Evolutionary conservation across 2,329 filamentous ascomycete genomes (phyloP).

Genomic region (Diplodia mutila): DNA sequence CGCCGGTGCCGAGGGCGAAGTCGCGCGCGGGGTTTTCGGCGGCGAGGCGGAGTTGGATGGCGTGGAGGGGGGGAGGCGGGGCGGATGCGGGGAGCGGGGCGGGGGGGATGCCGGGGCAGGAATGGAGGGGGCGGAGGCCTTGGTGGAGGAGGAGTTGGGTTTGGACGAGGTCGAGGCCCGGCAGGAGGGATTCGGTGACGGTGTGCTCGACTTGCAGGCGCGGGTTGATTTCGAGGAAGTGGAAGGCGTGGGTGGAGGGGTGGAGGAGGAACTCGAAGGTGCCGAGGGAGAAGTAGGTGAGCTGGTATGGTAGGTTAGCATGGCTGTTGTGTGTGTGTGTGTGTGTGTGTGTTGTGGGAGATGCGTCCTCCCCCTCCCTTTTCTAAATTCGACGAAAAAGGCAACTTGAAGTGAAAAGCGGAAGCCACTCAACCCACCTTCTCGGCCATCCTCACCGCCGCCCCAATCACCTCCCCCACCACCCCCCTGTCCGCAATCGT

Average conservation of each 20-base stretch:
- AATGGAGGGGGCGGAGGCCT: conserved; percentile 50
- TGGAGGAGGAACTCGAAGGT: conserved; percentile 68
- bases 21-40: conserved; percentile 61
- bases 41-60: conserved; percentile 62
- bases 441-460: conserved; percentile 58
- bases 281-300: conserved; percentile 62
- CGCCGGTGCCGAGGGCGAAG: conserved; percentile 61
- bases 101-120: conserved; percentile 30
- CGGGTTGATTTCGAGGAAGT: conserved; percentile 65
- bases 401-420: neutral
- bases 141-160: conserved; percentile 59
- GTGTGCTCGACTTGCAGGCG: conserved; percentile 66
- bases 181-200: conserved; percentile 58
- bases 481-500: conserved; percentile 51
- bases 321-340: too few species aligned
- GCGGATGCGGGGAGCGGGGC: conserved; percentile 38
- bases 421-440: conserved; percentile 38
- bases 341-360: neutral
- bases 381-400: neutral
- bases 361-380: neutral
- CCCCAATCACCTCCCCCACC: conserved; percentile 55
- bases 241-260: conserved; percentile 53
- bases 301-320: conserved; percentile 35
- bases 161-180: conserved; percentile 56
- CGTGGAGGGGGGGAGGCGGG: conserved; percentile 44